These are phyloP conservation scores for Ambrosiella beaveri DNA, from an alignment of 2,329 filamentous ascomycete species.

Conservation along the genomic window DNA sequence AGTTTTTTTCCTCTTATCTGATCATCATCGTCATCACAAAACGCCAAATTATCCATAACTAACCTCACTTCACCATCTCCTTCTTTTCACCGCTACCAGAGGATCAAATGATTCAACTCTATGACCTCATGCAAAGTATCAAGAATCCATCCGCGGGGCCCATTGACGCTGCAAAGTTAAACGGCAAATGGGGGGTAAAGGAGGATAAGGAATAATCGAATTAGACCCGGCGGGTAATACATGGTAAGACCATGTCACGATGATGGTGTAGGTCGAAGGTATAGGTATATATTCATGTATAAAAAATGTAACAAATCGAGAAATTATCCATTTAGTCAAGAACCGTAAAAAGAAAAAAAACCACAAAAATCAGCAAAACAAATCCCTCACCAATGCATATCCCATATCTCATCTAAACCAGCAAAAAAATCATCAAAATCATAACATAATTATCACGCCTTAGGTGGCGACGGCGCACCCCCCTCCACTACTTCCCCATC, in stretches of 20 bases:
- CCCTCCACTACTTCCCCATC: not conserved
- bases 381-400: not conserved
- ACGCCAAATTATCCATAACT: no score
- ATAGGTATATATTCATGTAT: not conserved
- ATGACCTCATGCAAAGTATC: slow-evolving; percentile 83
- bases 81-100: slow-evolving; percentile 32
- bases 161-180: not conserved
- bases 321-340: not conserved
- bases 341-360: not conserved
- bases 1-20: slow-evolving; percentile 19
- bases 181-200: slow-evolving; percentile 6
- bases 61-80: not conserved
- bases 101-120: slow-evolving; percentile 82
- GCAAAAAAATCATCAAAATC: not conserved
- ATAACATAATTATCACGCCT: not conserved
- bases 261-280: no score
- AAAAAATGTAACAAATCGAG: not conserved
- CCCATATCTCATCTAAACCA: not conserved
- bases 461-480: not conserved
- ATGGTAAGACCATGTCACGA: no score
- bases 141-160: slow-evolving; percentile 20
- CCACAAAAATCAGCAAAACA: not conserved
- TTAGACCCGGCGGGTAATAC: not conserved
- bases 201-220: not conserved
- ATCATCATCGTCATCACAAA: no score